A percentile compares a stretch with the other conserved stretches of the same genome.
Conservation (phyloP, 352 stramenopile genomes). For the Phytopythium ostracodes region DNA sequence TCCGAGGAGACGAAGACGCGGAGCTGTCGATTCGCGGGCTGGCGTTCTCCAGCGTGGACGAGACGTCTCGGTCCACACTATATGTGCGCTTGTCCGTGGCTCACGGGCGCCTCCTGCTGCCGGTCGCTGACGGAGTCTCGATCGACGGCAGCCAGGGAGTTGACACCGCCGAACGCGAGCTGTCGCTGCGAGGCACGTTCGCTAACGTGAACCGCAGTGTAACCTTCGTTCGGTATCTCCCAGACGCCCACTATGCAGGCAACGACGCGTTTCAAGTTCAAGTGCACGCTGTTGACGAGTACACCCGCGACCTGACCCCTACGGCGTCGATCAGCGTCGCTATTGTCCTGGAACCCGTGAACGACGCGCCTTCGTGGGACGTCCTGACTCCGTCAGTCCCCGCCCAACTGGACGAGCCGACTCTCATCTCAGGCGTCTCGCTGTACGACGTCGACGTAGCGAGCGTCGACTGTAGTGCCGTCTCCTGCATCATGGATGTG, state of each 20-base stretch:
- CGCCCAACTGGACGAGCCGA: slow-evolving; percentile 17
- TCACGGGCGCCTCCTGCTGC: slow-evolving; percentile 22
- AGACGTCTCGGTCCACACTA: slow-evolving; percentile 29
- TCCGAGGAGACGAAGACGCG: slow-evolving; percentile 50
- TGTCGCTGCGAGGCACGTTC: slow-evolving; percentile 37
- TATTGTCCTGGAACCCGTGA: slow-evolving; percentile 44
- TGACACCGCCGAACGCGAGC: slow-evolving; percentile 3
- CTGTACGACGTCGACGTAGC: slow-evolving; percentile 46
- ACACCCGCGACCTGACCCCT: slow-evolving; percentile 30
- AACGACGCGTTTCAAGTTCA: slow-evolving; percentile 35
- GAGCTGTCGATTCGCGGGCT: slow-evolving; percentile 25
- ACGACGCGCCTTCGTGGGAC: slow-evolving; percentile 57
- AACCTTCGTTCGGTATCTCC: slow-evolving; percentile 34
- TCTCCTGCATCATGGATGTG: slow-evolving; percentile 47
- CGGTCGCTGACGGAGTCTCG: slow-evolving; percentile 14
- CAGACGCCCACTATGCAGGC: slow-evolving; percentile 35
- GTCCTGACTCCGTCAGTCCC: slow-evolving; percentile 16
- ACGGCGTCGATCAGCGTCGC: slow-evolving; percentile 18
- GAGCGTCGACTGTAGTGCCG: slow-evolving; percentile 13
- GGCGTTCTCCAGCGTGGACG: slow-evolving; percentile 42
- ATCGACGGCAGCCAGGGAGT: slow-evolving; percentile 17
- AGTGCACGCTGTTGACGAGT: slow-evolving; percentile 40
- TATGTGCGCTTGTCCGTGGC: slow-evolving; percentile 21
- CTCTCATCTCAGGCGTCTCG: slow-evolving; percentile 32
- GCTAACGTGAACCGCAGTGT: slow-evolving; percentile 38